Conservation (phyloP, 2,329 filamentous ascomycete species). For the Helminthosporium solani region DNA sequence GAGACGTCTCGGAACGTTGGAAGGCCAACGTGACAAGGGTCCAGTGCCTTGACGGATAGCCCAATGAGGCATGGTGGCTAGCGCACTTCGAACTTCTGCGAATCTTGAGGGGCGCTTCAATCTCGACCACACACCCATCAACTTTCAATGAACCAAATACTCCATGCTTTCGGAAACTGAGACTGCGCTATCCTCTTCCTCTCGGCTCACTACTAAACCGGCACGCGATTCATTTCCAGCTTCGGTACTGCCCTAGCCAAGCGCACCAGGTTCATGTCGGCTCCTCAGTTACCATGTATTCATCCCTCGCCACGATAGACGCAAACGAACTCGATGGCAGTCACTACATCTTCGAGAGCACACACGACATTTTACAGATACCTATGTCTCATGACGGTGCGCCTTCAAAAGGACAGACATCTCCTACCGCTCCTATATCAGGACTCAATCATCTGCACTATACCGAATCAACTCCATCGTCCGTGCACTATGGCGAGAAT, state of each 20-base stretch:
- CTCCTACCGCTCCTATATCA: slow-evolving; percentile 26
- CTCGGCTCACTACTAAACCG: slow-evolving; percentile 13
- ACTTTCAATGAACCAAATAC: slow-evolving; percentile 32
- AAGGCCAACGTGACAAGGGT: not conserved
- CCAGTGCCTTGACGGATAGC: slow-evolving; percentile 11
- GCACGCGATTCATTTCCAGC: slow-evolving; percentile 25
- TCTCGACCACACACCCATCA: slow-evolving; percentile 23
- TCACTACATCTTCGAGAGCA: slow-evolving; percentile 37
- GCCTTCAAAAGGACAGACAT: slow-evolving; percentile 35
- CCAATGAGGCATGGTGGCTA: slow-evolving; percentile 24
- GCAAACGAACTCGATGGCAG: slow-evolving; percentile 36
- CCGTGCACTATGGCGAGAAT: slow-evolving; percentile 41
- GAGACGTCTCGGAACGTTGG: not conserved
- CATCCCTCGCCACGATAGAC: slow-evolving; percentile 36
- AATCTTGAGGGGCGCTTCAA: slow-evolving; percentile 21
- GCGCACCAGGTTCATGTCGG: slow-evolving; percentile 30
- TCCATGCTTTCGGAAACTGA: slow-evolving; percentile 23
- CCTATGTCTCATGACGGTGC: slow-evolving; percentile 36
- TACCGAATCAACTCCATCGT: slow-evolving; percentile 43
- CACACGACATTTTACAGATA: slow-evolving; percentile 34
- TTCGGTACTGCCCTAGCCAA: slow-evolving; percentile 21
- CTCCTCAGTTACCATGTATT: slow-evolving; percentile 36
- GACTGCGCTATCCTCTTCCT: slow-evolving; percentile 14
- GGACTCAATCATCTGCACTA: slow-evolving; percentile 41
- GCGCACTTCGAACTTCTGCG: slow-evolving; percentile 31